phyloP scores from a whole-genome alignment of 371 early-diverging fungal species.

The Syncephalastrum racemosum region DNA sequence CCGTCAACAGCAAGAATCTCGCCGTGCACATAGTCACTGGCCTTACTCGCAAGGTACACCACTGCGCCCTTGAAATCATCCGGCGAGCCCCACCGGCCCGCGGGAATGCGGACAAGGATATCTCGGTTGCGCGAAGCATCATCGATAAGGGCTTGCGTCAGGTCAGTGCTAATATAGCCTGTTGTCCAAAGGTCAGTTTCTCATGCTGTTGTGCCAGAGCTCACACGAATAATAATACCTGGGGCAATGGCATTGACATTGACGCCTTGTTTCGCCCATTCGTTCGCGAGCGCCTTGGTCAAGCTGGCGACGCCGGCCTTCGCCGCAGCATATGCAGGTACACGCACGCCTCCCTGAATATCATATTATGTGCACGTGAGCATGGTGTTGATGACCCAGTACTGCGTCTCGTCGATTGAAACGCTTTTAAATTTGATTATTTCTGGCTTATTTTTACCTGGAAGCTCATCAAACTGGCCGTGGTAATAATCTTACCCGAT shows the following conservation, averaged over 20 bases:
- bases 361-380: neutral
- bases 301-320: slow-evolving; percentile 60
- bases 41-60: slow-evolving; percentile 39
- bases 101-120: slow-evolving; percentile 40
- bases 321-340: slow-evolving; percentile 54
- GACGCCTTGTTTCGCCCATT: slow-evolving; percentile 51
- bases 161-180: slow-evolving; percentile 55
- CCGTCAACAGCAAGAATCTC: slow-evolving; percentile 53
- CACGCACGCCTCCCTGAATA: slow-evolving; percentile 24
- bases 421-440: too few relatives aligned
- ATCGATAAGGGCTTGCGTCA: slow-evolving; percentile 40
- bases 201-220: neutral
- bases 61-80: slow-evolving; percentile 53
- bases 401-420: neutral
- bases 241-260: slow-evolving; percentile 60
- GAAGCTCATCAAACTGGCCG: slow-evolving; percentile 32
- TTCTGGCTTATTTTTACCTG: slow-evolving; percentile 6
- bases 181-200: neutral
- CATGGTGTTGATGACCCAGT: neutral
- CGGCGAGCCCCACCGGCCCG: slow-evolving; percentile 45
- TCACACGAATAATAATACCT: slow-evolving; percentile 15
- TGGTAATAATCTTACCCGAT: slow-evolving; percentile 32
- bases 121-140: slow-evolving; percentile 19
- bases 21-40: slow-evolving; percentile 48
- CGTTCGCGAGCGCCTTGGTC: slow-evolving; percentile 64